A percentile compares a stretch with the other conserved stretches of the same genome.
Evolutionary conservation across 768 basidiomycete genomes (phyloP).

Genomic region (Candolleomyces aberdarensis): DNA sequence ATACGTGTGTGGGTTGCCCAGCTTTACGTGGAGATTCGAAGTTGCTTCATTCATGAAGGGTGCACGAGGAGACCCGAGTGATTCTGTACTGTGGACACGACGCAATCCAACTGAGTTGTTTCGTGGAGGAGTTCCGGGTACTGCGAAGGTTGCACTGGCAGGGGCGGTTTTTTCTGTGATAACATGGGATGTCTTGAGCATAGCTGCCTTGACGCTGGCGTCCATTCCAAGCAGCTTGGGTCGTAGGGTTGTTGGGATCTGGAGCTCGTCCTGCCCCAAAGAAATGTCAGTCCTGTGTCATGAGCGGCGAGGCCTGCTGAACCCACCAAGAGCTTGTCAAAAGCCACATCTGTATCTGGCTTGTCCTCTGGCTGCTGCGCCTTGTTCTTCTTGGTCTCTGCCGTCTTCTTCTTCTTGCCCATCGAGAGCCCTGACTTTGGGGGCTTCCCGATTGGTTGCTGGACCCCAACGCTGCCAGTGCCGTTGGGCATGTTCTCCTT

Average conservation of each 20-base stretch:
- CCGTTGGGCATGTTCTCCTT: conserved; percentile 65
- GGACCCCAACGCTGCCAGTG: conserved; percentile 5
- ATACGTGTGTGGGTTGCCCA: conserved; percentile 34
- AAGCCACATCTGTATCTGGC: conserved; percentile 60
- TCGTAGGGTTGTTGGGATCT: conserved; percentile 76
- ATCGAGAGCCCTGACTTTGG: conserved; percentile 30
- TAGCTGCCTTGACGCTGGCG: conserved; percentile 82
- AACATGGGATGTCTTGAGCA: conserved; percentile 82
- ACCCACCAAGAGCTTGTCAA: conserved; percentile 78
- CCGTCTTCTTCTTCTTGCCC: conserved; percentile 41
- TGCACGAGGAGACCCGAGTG: conserved; percentile 54
- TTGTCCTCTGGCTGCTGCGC: conserved; percentile 28
- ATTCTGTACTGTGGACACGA: conserved; percentile 71
- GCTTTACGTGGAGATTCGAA: conserved; percentile 34
- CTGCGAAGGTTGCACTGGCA: conserved; percentile 13
- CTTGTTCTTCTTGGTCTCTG: conserved; percentile 26
- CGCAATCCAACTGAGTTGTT: conserved; percentile 42
- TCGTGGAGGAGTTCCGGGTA: conserved; percentile 42
- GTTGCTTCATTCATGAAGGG: conserved; percentile 33
- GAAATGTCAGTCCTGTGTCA: conserved; percentile 1
- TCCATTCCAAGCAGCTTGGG: conserved; percentile 82
- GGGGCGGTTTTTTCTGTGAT: conserved; percentile 41
- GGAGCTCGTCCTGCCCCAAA: conserved; percentile 71
- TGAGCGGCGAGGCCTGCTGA: background rate
- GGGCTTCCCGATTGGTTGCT: conserved; percentile 18